phyloP scores from a whole-genome alignment of 2,329 filamentous ascomycete genomes.

The Curvularia verruculosa region DNA sequence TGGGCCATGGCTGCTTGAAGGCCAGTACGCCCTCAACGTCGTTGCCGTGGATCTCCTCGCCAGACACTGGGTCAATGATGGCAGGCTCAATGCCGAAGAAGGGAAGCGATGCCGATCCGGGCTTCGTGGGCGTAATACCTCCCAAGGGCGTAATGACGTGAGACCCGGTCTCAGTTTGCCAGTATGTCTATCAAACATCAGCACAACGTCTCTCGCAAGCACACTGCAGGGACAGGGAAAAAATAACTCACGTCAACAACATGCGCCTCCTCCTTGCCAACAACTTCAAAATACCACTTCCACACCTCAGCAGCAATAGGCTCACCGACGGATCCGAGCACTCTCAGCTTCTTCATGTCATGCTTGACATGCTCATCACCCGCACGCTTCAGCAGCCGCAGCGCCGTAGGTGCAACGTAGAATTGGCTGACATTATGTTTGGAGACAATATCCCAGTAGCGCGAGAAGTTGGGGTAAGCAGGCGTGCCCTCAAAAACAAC shows the following conservation, averaged over 20 bases:
- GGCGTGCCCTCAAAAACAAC: constrained; percentile 98
- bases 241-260: constrained; percentile 89
- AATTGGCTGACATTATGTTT: constrained; percentile 96
- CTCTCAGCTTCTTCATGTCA: constrained; percentile 85
- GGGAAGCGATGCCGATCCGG: constrained; percentile 90
- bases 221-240: not conserved
- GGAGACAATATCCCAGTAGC: constrained; percentile 98
- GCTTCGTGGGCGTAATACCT: constrained; percentile 94
- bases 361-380: constrained; percentile 91
- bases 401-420: constrained; percentile 94
- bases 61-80: constrained; percentile 95
- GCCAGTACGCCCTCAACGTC: constrained; percentile 96
- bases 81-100: constrained; percentile 99
- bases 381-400: constrained; percentile 92
- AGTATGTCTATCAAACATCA: constrained; percentile 78
- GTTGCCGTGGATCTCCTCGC: constrained; percentile 91
- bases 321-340: constrained; percentile 94
- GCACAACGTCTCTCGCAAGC: constrained; percentile 3
- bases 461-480: constrained; percentile 95
- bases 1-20: constrained; percentile 98
- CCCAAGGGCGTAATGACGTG: constrained; percentile 94
- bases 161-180: constrained; percentile 98
- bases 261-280: constrained; percentile 92
- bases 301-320: constrained; percentile 97
- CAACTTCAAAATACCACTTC: constrained; percentile 98